Evolutionary conservation across 2,329 filamentous ascomycete species (phyloP), one percentile per base, ranked within the genome.

Genomic region (Aspergillus sp.): DNA sequence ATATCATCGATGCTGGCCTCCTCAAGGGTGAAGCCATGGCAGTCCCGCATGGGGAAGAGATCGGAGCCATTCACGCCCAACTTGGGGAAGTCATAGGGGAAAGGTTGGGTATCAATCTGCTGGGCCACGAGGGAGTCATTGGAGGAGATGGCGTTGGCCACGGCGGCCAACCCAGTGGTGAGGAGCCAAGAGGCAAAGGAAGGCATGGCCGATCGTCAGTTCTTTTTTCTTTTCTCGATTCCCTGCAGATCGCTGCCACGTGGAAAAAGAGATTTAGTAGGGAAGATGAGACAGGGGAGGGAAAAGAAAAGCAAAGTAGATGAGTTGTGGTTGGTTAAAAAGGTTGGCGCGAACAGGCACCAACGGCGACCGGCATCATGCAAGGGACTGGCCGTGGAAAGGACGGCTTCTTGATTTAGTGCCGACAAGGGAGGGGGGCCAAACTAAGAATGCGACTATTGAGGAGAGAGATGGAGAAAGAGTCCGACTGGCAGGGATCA

Each of bases 1-100:
- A 92, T 82, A 61, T 88, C 76, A 63, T 90, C 87, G 62, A 91
- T 88, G 6, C 84, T 88, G 15, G 87, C 87, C 71, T 91, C 89
- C 73, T 90, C 87, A 15, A 91, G 78, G 51, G 79, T 76, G 65
- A 90, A 81, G 8, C 82, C 83, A 58, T 83, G 75, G 71, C 89
- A 92, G 11, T 71, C 71, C 0, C 78, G 80, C 87, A 90, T 89
- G 2, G 86, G 83, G 67, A 91, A 90, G 32, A 82, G 64, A 3
- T 65, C 65, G 11, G 67, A 63, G 8, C 72, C 72, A 56, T 69
- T 66, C 65, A 71, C 69, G 49, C 71, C 72, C 53, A 77, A 62
- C 13, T 70, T 54, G 11, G 77, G 77, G 63, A 80, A 79, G 54
- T 79, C 70, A 64, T 73, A 77, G 11, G 58, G 58, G 57, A 70